Evolutionary conservation across 805 yeast genomes (phyloP), one percentile per base, ranked within the genome.

Genomic region (Tetrapisispora pingtungensis): DNA sequence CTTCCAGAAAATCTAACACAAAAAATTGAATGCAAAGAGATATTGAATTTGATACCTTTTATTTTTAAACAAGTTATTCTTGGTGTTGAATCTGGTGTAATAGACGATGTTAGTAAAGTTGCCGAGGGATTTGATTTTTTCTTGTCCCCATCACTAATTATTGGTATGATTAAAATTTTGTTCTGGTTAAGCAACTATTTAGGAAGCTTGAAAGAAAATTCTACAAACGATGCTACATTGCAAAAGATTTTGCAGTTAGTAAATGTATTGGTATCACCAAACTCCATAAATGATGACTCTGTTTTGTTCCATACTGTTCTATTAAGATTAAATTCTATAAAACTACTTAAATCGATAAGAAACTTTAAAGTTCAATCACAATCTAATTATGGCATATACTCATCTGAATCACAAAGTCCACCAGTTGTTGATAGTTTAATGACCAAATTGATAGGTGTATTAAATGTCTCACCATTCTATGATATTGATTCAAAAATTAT

Each of bases 111-210:
- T 10, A 80, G 79, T 4, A 73, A 78, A 4, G 67, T 87, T 34
- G 72, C 71, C 40, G 84, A 84, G 45, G 97, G 96, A 0, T 68
- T 90, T 31, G 97, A 89, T 55, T 87, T 89, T 55, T 83, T 90
- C 52, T 69, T 84, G 37, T 96, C 89, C 55, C 83, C 86, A 2
- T 84, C 85, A 49, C 68, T 90, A 50, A 68, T 84, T 1, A 68
- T 74, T 7, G 73, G 81, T 12, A 56, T 79, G 30, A 64, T 75
- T 6, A 74, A 76, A n/a, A 73, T 79, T 2, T 55, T 77, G 59
- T 75, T 53, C 51, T 82, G 72, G 75, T 64, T 65, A 20, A 67
- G 67, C 40, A 61, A 68, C 19, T 69, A 69, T 40, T 57, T 77
- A 5, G 65, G 66, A 62, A 54, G 49, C 31, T 36, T 64, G 31